These are phyloP conservation scores for Isabelozyma heimii DNA, from an alignment of 805 yeast genomes.

Conservation along the genomic window DNA sequence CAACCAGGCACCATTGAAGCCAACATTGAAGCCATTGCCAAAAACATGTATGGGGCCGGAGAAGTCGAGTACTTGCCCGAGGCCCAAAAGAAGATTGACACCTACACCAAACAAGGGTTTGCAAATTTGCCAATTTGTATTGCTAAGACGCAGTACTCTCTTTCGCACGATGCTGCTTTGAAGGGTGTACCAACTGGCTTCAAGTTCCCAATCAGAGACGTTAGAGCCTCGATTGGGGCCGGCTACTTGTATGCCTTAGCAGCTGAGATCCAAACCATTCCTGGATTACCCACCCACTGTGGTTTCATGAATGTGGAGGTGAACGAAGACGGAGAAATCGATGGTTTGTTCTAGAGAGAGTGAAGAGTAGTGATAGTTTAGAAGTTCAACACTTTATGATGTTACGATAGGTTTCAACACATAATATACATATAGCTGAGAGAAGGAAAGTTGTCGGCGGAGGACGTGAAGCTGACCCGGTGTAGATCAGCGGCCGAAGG, in stretches of 20 bases:
- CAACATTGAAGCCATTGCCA: slow-evolving; percentile 64
- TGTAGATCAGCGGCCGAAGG: too few relatives aligned
- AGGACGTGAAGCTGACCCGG: too few relatives aligned
- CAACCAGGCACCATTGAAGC: slow-evolving; percentile 47
- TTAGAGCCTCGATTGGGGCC: slow-evolving; percentile 76
- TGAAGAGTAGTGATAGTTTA: neutral
- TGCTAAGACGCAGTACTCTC: slow-evolving; percentile 83
- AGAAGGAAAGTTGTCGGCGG: too few relatives aligned
- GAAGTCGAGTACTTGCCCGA: slow-evolving; percentile 65
- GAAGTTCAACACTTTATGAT: slow-evolving; percentile 20
- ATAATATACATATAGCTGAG: neutral
- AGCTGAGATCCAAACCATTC: slow-evolving; percentile 83
- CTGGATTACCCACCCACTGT: slow-evolving; percentile 81
- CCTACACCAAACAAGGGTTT: slow-evolving; percentile 72
- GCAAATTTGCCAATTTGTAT: slow-evolving; percentile 78
- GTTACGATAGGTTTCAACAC: slow-evolving; percentile 7
- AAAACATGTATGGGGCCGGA: slow-evolving; percentile 75
- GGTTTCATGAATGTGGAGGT: slow-evolving; percentile 88
- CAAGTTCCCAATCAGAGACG: slow-evolving; percentile 77
- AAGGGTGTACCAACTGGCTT: slow-evolving; percentile 84
- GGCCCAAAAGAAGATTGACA: slow-evolving; percentile 67
- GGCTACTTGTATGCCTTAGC: slow-evolving; percentile 84
- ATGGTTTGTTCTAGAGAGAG: slow-evolving; percentile 61
- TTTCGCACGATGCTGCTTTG: slow-evolving; percentile 77
- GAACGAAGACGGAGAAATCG: slow-evolving; percentile 75